Evolutionary conservation across 257 asterid species (phyloP), one percentile per base, ranked within the genome.

Genomic region (Plantago major): DNA sequence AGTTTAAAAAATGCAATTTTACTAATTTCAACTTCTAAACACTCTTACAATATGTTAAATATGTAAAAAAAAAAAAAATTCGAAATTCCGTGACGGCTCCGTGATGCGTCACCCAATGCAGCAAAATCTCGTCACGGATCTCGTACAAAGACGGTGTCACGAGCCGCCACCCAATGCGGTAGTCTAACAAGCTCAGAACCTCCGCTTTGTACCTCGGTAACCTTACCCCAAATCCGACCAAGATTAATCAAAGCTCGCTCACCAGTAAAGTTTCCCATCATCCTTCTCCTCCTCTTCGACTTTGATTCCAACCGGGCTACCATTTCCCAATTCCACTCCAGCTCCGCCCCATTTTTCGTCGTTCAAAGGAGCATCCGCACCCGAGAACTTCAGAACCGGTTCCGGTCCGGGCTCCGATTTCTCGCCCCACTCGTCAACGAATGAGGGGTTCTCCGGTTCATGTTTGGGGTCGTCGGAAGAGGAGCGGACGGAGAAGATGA

Each of bases 391-490:
- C 53, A 84, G 63, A 0, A 49, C 6, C 3, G 94, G 82, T 17
- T 82, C 82, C 26, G 86, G 77, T 38, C 84, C 93, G 0, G 86
- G 81, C 28, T 64, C 88, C 19, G 95, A 15, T 46, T 84, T 82
- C 62, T 92, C 97, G 0, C 94, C 98, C 96, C 92, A 88, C 72
- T 88, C 98, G 55, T 91, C 98, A 0, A 56, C 75, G 38, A 70
- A 17, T 3, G 69, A 33, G 2, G 85, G 81, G 5, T 76, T 66
- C 17, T 4, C 84, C 79, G 8, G 74, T 66, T 55, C 58, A 49
- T 72, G 5, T 52, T 57, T 62, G 62, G 72, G 37, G 5, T 3
- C 4, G 63, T 64, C 14, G 58, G 73, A 54, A 65, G 79, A 70
- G 61, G 70, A 71, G 54, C 72, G 78, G 11, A 52, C 14, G 48